These are phyloP conservation scores for Parastagonospora avenae DNA, from an alignment of 2,329 filamentous ascomycete species.

Conservation along the genomic window DNA sequence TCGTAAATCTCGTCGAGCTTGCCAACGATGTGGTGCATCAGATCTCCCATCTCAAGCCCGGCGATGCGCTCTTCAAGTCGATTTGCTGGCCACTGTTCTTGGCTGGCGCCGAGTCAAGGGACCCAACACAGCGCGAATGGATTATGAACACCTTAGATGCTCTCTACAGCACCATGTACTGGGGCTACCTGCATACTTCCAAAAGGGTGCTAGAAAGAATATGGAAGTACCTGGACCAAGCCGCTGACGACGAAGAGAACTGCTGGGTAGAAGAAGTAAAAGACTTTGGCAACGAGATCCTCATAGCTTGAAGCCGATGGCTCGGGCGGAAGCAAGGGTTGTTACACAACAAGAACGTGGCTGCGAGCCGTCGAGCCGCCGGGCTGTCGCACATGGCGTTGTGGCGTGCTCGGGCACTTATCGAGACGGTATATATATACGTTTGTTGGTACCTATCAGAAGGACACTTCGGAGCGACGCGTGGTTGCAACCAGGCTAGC, in stretches of 20 bases:
- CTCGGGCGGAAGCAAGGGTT: not conserved
- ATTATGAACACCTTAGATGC: slow-evolving; percentile 53
- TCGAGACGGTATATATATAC: not conserved
- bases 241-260: slow-evolving; percentile 24
- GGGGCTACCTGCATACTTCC: slow-evolving; percentile 45
- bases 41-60: slow-evolving; percentile 54
- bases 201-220: slow-evolving; percentile 42
- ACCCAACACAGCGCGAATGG: slow-evolving; percentile 56
- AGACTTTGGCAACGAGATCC: slow-evolving; percentile 35
- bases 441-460: not conserved
- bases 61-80: slow-evolving; percentile 62
- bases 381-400: not conserved
- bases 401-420: not conserved
- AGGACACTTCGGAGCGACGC: not conserved
- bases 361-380: not conserved
- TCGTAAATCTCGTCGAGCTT: slow-evolving; percentile 45
- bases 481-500: not conserved
- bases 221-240: slow-evolving; percentile 39
- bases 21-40: slow-evolving; percentile 59
- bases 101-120: slow-evolving; percentile 60
- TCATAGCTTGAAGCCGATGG: slow-evolving; percentile 36
- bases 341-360: not conserved
- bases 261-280: slow-evolving; percentile 45
- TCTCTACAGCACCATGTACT: slow-evolving; percentile 43
- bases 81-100: slow-evolving; percentile 66